Base-by-base conservation (phyloP, 116 monocot species). In the Iris pallida region DNA sequence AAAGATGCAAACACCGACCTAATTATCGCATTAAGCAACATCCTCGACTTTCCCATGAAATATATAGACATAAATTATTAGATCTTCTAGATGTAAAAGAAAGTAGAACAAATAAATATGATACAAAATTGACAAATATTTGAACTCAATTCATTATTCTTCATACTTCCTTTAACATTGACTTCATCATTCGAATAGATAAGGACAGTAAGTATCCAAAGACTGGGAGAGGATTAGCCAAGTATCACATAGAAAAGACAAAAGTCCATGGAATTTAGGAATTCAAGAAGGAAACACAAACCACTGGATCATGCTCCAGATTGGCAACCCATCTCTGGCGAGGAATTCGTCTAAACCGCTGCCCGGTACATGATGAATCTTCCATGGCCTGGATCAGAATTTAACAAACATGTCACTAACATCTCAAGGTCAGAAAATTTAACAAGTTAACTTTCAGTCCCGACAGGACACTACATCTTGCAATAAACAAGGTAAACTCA, bases 341-440 rank as follows among this genome's bases (percentile, higher is more conserved):
- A 16, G 80, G 80, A 80, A 91, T 76, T 75, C 74, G 73, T 79
- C 69, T 91, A 76, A 96, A 96, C 8, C 92, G 81, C 42, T 72
- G 83, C 17, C 66, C 78, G 61, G 69, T 80, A 47, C 70, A 58
- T 59, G 86, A 79, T 20, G 30, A 65, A 68, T 86, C 91, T 65
- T 96, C 95, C 85, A 89, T 91, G 53, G 56, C 73, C 85, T 80
- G 61, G 16, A 75, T 65, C n/a, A 70, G 45, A 48, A 68, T 53
- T 65, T 16, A 66, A n/a, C n/a, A 45, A 65, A 51, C 49, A 51
- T 51, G 13, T 51, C 4, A 51, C 49, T 9, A 51, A 51, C 30
- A 30, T 3, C 30, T 30, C 30, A 30, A 30, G 3, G 30, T 30
- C 30, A 30, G 3, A 30, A 30, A 30, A 30, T 30, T 0, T 30